Base-by-base conservation (phyloP, 768 basidiomycete genomes). In the Atractiella rhizophila region DNA sequence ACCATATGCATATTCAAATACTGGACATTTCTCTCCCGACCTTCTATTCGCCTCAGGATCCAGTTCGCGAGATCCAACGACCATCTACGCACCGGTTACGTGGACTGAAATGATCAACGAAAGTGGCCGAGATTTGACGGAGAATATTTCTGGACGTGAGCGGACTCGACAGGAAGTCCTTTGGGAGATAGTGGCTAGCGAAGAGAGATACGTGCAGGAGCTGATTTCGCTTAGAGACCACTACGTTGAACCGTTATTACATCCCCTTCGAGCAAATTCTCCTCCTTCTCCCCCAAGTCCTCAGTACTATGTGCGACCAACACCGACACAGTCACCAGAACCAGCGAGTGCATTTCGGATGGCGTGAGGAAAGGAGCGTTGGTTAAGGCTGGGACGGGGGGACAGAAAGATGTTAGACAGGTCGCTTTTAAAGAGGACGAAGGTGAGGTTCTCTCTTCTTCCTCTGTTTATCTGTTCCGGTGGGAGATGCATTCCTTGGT, bases 111-210 rank as follows among this genome's bases (percentile, higher is more conserved):
- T 54, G 49, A 54, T 53, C 4, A 44, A 54, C 23, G 48, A 48
- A 11, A n/a, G n/a, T n/a, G n/a, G n/a, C n/a, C n/a, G n/a, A n/a
- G 54, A 57, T 23, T 42, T 57, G 26, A 49, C 56, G 27, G 47
- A 47, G 27, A 54, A 57, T 31, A 29, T 57, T 0, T 47, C 48
- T 11, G 42, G 48, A 7, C 42, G 56, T 26, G 56, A 57, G 27
- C 27, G 56, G 34, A 56, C 51, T 23, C 37, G 56, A 35, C 56
- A 56, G 37, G 56, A 57, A 39, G 55, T 57, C 2, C 44, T 54
- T 35, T 54, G 54, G 54, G 54, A 56, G 33, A 52, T 56, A 13
- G 54, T 56, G 2, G 50, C 51, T 11, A 51, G 49, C 27, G 54
- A 56, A 28, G 54, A 56, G 6, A 37, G 54, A 52, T 54, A 56